A percentile compares a stretch with the other conserved stretches of the same genome.
phyloP scores from a whole-genome alignment of 441 rosid genomes.

The Gossypium davidsonii region DNA sequence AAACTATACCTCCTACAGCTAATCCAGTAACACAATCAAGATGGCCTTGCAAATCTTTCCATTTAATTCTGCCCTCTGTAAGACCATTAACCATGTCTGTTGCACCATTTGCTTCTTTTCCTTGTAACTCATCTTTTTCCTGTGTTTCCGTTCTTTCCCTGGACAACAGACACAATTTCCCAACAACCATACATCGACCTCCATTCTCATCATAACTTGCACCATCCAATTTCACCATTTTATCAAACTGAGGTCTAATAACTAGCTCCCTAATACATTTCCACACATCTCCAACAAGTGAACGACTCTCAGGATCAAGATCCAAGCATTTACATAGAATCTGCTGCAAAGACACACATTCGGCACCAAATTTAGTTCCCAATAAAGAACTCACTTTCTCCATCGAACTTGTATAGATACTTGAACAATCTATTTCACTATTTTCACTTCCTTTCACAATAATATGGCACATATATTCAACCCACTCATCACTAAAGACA shows the following conservation, averaged over 20 bases:
- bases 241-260: slow-evolving; percentile 27
- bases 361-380: slow-evolving; percentile 30
- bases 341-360: slow-evolving; percentile 30
- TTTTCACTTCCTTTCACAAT: slow-evolving; percentile 23
- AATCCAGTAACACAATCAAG: slow-evolving; percentile 71
- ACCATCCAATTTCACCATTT: slow-evolving; percentile 22
- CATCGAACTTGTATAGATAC: slow-evolving; percentile 26
- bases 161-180: slow-evolving; percentile 40
- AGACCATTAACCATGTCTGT: slow-evolving; percentile 35
- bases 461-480: slow-evolving; percentile 27
- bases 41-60: slow-evolving; percentile 59
- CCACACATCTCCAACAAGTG: slow-evolving; percentile 50
- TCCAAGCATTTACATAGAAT: slow-evolving; percentile 48
- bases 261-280: slow-evolving; percentile 53
- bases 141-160: slow-evolving; percentile 23
- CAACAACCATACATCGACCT: slow-evolving; percentile 40
- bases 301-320: slow-evolving; percentile 52
- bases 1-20: slow-evolving; percentile 64
- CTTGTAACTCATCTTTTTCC: slow-evolving; percentile 22
- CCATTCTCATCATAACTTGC: slow-evolving; percentile 22
- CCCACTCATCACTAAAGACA: slow-evolving; percentile 33
- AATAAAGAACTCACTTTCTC: slow-evolving; percentile 37
- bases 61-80: slow-evolving; percentile 41
- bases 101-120: slow-evolving; percentile 20
- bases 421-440: slow-evolving; percentile 27